phyloP scores from a whole-genome alignment of 2,329 filamentous ascomycete species.

The Calonectria fujianensis region DNA sequence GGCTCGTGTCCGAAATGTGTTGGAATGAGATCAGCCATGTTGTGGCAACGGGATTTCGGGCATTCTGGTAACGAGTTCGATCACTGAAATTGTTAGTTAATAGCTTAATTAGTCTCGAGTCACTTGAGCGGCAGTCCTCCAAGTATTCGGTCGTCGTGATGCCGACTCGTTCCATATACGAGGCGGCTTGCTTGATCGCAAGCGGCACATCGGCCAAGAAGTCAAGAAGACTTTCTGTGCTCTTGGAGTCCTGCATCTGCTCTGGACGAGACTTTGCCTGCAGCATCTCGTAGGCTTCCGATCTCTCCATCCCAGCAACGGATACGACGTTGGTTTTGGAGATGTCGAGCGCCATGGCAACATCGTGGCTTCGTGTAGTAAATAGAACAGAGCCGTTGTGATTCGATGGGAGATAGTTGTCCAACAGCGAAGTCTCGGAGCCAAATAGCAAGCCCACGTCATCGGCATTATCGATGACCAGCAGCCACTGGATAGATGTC shows the following conservation, averaged over 20 bases:
- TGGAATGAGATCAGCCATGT: slow-evolving; percentile 61
- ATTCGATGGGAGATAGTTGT: slow-evolving; percentile 55
- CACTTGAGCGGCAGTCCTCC: slow-evolving; percentile 46
- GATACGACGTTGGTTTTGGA: slow-evolving; percentile 44
- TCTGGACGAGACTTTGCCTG: slow-evolving; percentile 37
- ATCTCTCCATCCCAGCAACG: slow-evolving; percentile 40
- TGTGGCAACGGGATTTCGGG: slow-evolving; percentile 55
- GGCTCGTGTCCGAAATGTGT: slow-evolving; percentile 52
- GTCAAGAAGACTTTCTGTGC: slow-evolving; percentile 53
- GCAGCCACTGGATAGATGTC: slow-evolving; percentile 59
- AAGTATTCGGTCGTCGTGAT: slow-evolving; percentile 55
- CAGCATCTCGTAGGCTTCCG: slow-evolving; percentile 52
- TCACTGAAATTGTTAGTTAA: slow-evolving; percentile 58
- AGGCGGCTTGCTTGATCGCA: slow-evolving; percentile 61
- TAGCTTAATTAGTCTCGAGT: slow-evolving; percentile 49
- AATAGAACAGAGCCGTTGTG: slow-evolving; percentile 46
- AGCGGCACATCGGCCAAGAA: slow-evolving; percentile 58
- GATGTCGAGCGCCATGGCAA: slow-evolving; percentile 34
- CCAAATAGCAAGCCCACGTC: slow-evolving; percentile 58
- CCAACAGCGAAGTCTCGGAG: slow-evolving; percentile 35
- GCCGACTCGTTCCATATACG: slow-evolving; percentile 58
- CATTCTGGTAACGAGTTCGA: slow-evolving; percentile 49
- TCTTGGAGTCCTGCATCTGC: slow-evolving; percentile 47
- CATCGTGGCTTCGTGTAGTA: slow-evolving; percentile 47
- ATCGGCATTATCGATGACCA: slow-evolving; percentile 68